Conservation (phyloP, 2,329 filamentous ascomycete species). For the Thelonectria blattea region DNA sequence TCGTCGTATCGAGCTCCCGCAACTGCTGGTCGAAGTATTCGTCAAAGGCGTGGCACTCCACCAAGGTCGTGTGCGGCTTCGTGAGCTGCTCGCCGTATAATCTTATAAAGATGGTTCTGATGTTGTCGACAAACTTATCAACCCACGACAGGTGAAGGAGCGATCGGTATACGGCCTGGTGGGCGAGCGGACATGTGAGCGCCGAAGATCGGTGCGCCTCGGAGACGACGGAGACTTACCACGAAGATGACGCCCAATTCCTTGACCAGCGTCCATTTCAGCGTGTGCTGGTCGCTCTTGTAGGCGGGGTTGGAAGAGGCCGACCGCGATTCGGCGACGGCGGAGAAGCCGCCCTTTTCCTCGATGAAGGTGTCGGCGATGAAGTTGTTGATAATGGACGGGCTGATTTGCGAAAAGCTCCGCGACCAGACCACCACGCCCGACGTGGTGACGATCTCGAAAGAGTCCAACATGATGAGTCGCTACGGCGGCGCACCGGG, state of each 20-base stretch:
- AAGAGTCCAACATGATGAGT: slow-evolving; percentile 84
- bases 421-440: slow-evolving; percentile 97
- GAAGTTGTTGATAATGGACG: slow-evolving; percentile 88
- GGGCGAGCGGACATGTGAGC: slow-evolving; percentile 30
- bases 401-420: slow-evolving; percentile 79
- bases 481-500: slow-evolving; percentile 12
- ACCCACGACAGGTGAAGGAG: slow-evolving; percentile 96
- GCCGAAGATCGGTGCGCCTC: slow-evolving; percentile 30
- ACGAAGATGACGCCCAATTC: slow-evolving; percentile 96
- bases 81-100: slow-evolving; percentile 89
- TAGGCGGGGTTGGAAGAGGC: slow-evolving; percentile 74
- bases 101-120: slow-evolving; percentile 88
- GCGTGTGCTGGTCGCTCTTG: slow-evolving; percentile 88
- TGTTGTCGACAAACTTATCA: slow-evolving; percentile 94
- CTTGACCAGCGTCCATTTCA: slow-evolving; percentile 93
- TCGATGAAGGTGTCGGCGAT: slow-evolving; percentile 98
- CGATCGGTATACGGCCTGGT: slow-evolving; percentile 92
- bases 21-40: slow-evolving; percentile 95
- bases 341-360: slow-evolving; percentile 73
- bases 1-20: slow-evolving; percentile 73
- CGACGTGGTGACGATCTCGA: slow-evolving; percentile 94
- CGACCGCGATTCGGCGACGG: slow-evolving; percentile 64
- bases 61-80: slow-evolving; percentile 76
- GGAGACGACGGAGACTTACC: slow-evolving; percentile 53
- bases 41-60: slow-evolving; percentile 83